Percentiles rank a stretch among this genome's conserved stretches.
These are phyloP conservation scores for Nannizziopsis barbatae DNA, from an alignment of 2,329 filamentous ascomycete genomes.

Conservation along the genomic window DNA sequence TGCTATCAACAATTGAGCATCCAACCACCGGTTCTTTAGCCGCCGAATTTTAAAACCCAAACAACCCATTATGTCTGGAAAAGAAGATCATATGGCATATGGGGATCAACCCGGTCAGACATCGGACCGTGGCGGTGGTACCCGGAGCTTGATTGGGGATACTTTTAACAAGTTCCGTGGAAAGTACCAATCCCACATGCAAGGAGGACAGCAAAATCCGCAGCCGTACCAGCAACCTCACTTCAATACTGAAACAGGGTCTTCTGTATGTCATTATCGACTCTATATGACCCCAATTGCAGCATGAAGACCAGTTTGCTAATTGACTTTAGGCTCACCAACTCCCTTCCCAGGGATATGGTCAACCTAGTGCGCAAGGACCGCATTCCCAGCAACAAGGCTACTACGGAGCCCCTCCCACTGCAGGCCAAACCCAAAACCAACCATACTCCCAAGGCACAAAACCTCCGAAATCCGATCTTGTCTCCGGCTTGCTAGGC, in stretches of 20 bases:
- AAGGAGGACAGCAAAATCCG: constrained; percentile 11
- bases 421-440: constrained; percentile 21
- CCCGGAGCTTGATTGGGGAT: constrained; percentile 44
- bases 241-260: constrained; percentile 14
- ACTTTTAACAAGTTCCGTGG: constrained; percentile 40
- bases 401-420: constrained; percentile 19
- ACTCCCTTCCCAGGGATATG: constrained; percentile 13
- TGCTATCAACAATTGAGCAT: too few species aligned
- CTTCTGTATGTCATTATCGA: constrained; percentile 6
- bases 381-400: constrained; percentile 8
- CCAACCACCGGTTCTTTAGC: too few species aligned
- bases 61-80: constrained; percentile 26
- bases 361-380: constrained; percentile 8
- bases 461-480: constrained; percentile 27
- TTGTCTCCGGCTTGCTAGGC: constrained; percentile 41
- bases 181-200: constrained; percentile 21
- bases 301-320: background rate
- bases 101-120: constrained; percentile 38
- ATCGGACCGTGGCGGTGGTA: constrained; percentile 27
- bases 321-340: constrained; percentile 13
- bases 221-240: constrained; percentile 17
- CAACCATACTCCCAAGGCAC: constrained; percentile 25
- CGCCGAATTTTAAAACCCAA: background rate
- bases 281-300: background rate
- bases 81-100: constrained; percentile 46